phyloP scores from a whole-genome alignment of 306 rosid species.

The Quercus ilex region DNA sequence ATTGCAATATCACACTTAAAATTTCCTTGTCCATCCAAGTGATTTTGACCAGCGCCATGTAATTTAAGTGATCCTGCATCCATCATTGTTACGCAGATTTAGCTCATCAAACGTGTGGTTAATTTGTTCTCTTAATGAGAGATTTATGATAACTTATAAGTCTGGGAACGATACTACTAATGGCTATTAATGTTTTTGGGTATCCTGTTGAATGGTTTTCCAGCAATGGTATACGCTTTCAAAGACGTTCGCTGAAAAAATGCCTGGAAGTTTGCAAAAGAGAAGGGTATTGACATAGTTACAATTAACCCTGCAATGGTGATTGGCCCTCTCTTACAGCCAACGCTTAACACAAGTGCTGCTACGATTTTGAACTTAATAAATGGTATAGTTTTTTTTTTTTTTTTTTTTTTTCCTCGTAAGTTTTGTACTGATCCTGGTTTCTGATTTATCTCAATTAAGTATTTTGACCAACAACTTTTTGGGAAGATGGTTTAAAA shows the following conservation, averaged over 20 bases:
- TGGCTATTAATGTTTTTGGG: conserved; percentile 1
- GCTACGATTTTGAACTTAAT: conserved; percentile 42
- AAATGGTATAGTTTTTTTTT: conserved; percentile 48
- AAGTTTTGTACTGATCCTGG: not conserved
- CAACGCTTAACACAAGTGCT: conserved; percentile 59
- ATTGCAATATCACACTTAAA: not conserved
- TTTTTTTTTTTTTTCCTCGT: not conserved
- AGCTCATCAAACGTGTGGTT: not conserved
- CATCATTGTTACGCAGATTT: not conserved
- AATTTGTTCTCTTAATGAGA: not conserved
- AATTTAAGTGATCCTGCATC: not conserved
- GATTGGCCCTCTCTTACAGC: conserved; percentile 76
- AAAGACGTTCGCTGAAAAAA: conserved; percentile 85
- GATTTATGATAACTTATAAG: not conserved
- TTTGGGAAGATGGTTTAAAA: not conserved
- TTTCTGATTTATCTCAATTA: not conserved
- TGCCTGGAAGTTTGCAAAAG: conserved; percentile 82
- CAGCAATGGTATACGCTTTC: conserved; percentile 76
- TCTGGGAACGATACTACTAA: not conserved
- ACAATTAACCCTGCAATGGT: conserved; percentile 67
- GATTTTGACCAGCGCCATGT: not conserved
- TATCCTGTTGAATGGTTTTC: conserved; percentile 7
- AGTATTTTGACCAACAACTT: not conserved
- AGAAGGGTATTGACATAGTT: conserved; percentile 74
- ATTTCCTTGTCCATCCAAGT: not conserved